phyloP scores from a whole-genome alignment of 306 rosid species.

The Cicer yamashitae region DNA sequence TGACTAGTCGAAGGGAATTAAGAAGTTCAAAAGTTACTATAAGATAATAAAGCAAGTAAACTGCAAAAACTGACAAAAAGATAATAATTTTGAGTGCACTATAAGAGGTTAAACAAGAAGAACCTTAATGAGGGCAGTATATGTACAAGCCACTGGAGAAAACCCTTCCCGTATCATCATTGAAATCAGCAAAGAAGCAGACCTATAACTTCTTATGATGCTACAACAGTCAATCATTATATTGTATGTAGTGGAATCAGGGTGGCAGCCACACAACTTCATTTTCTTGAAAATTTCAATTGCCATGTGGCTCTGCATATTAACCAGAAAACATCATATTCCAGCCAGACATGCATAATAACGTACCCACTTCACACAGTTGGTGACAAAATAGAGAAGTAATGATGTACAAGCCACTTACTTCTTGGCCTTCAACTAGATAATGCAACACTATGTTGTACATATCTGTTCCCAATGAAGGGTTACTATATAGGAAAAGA shows the following conservation, averaged over 20 bases:
- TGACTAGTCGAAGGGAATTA: slow-evolving; percentile 7
- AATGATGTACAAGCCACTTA: slow-evolving; percentile 50
- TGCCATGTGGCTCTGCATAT: slow-evolving; percentile 68
- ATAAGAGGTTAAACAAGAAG: slow-evolving; percentile 37
- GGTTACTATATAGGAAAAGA: slow-evolving; percentile 57
- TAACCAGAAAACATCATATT: slow-evolving; percentile 48
- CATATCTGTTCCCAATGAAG: slow-evolving; percentile 56
- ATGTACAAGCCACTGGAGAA: slow-evolving; percentile 57
- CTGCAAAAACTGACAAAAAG: slow-evolving; percentile 19
- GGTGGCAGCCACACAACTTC: slow-evolving; percentile 65
- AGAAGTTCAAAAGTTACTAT: slow-evolving; percentile 31
- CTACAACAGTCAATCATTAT: slow-evolving; percentile 80
- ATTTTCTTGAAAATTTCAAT: slow-evolving; percentile 68
- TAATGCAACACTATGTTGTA: slow-evolving; percentile 68
- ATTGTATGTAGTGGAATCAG: slow-evolving; percentile 64
- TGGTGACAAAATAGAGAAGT: slow-evolving; percentile 45
- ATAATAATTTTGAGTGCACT: slow-evolving; percentile 9
- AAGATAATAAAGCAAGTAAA: slow-evolving; percentile 40
- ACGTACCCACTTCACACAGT: slow-evolving; percentile 33
- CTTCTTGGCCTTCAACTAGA: slow-evolving; percentile 73
- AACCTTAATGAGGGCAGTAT: slow-evolving; percentile 76
- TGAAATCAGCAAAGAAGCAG: slow-evolving; percentile 70
- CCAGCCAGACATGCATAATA: slow-evolving; percentile 37
- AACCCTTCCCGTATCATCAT: slow-evolving; percentile 81
- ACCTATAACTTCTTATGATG: slow-evolving; percentile 61